A percentile compares a stretch with the other conserved stretches of the same genome.
These are phyloP conservation scores for Odontarrhena argentea DNA, from an alignment of 345 rosid species.

Conservation along the genomic window DNA sequence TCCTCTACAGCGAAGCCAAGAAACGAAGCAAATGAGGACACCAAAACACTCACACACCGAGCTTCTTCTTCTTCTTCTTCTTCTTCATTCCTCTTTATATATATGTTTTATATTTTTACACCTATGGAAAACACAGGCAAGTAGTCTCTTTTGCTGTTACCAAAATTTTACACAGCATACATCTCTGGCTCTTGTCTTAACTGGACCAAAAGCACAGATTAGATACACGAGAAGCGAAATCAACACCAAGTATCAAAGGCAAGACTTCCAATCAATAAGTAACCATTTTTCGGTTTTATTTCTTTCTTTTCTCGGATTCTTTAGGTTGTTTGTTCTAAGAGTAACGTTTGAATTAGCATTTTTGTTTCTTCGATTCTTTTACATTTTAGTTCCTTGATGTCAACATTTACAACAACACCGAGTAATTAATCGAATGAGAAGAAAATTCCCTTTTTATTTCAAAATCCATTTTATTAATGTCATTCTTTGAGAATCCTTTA, in stretches of 20 bases:
- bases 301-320: slow-evolving; percentile 17
- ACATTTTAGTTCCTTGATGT: slow-evolving; percentile 28
- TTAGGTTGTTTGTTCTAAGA: slow-evolving; percentile 28
- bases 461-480: neutral
- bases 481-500: neutral
- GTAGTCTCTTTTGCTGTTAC: slow-evolving; percentile 38
- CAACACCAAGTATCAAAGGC: slow-evolving; percentile 31
- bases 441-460: neutral
- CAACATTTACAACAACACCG: slow-evolving; percentile 32
- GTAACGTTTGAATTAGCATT: slow-evolving; percentile 20
- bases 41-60: slow-evolving; percentile 1
- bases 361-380: slow-evolving; percentile 31
- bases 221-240: slow-evolving; percentile 30
- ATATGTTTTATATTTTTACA: slow-evolving; percentile 40
- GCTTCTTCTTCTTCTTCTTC: slow-evolving; percentile 29
- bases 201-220: slow-evolving; percentile 21
- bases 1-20: slow-evolving; percentile 97
- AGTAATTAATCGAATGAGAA: slow-evolving; percentile 30
- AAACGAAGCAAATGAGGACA: slow-evolving; percentile 76
- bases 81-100: slow-evolving; percentile 28
- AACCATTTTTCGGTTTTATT: neutral
- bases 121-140: slow-evolving; percentile 29
- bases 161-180: slow-evolving; percentile 33
- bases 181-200: slow-evolving; percentile 26
- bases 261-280: slow-evolving; percentile 31